Conservation (phyloP, 768 basidiomycete genomes). For the Cytidiella melzeri region DNA sequence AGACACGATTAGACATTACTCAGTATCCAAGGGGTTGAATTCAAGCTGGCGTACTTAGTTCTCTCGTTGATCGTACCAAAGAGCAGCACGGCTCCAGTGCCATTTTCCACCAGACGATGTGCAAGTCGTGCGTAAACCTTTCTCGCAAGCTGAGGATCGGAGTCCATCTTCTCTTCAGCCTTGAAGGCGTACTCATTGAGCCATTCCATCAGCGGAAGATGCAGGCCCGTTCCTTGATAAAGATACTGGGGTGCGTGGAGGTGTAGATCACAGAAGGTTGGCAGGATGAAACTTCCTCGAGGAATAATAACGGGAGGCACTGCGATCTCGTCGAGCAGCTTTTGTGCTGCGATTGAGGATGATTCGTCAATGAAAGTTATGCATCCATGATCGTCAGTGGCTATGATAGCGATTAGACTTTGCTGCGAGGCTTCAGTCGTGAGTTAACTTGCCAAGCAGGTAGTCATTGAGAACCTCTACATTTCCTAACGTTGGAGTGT, state of each 20-base stretch:
- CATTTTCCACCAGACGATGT: slow-evolving; percentile 57
- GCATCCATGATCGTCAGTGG: slow-evolving; percentile 32
- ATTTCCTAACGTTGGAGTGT: slow-evolving; percentile 46
- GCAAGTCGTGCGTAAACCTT: slow-evolving; percentile 66
- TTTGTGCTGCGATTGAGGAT: slow-evolving; percentile 29
- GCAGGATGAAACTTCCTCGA: slow-evolving; percentile 60
- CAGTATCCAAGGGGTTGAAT: too few species aligned
- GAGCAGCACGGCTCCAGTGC: slow-evolving; percentile 70
- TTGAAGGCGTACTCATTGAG: slow-evolving; percentile 76
- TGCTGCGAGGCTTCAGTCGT: neutral
- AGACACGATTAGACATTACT: too few species aligned
- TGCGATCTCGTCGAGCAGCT: slow-evolving; percentile 21
- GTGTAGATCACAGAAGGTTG: slow-evolving; percentile 79
- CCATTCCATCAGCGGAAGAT: slow-evolving; percentile 83
- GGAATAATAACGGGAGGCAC: slow-evolving; percentile 31
- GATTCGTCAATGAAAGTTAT: slow-evolving; percentile 45
- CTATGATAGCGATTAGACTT: neutral
- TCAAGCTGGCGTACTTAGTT: slow-evolving; percentile 66
- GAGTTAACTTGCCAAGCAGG: slow-evolving; percentile 38
- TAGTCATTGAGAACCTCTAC: slow-evolving; percentile 52
- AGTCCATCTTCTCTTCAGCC: slow-evolving; percentile 73
- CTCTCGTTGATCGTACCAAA: slow-evolving; percentile 83
- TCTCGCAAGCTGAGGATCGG: slow-evolving; percentile 49
- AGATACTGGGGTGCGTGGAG: slow-evolving; percentile 87
- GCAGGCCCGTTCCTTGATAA: slow-evolving; percentile 82